Evolutionary conservation across 2,329 filamentous ascomycete species (phyloP), one percentile per base, ranked within the genome.

Genomic region (Penicillium paneum): DNA sequence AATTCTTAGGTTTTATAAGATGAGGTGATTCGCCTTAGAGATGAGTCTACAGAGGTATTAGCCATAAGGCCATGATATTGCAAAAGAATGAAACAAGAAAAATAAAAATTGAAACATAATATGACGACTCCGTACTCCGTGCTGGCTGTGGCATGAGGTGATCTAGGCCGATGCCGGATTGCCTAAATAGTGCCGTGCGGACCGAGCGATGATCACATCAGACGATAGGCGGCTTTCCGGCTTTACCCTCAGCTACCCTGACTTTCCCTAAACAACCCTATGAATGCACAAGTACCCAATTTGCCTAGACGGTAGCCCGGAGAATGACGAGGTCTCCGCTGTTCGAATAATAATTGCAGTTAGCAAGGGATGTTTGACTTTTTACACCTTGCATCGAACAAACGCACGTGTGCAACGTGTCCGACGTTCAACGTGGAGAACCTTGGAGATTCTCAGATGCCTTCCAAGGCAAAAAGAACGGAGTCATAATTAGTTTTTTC

Each of bases 141-240:
- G n/a, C 21, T 24, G 21, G 39, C 32, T 32, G 6, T 48, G 44
- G 38, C 44, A 34, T 47, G 8, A 38, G 32, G 24, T 35, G 10
- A 35, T 32, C 24, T 11, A 28, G 6, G 17, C 54, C 57, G 47
- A 53, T 40, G 52, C 52, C 45, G 54, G 34, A 34, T 52, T 50
- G 8, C 35, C 24, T 44, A 4, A 29, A 39, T 28, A 52, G 38
- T 56, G 55, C 57, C 54, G 57, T 58, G 47, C 59, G 62, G 62
- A 55, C 62, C 60, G 62, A 59, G 56, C 50, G 60, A 56, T 43
- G 52, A 59, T 55, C 55, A 38, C 45, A 54, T 60, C 60, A 64
- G 60, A 59, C 59, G 57, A 63, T 44, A 46, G 21, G 24, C 42
- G 49, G 24, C 11, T 8, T 39, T 19, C 36, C 55, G 49, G 46